Conservation (phyloP, 495 filamentous ascomycete genomes). For the Aspergillus taichungensis region DNA sequence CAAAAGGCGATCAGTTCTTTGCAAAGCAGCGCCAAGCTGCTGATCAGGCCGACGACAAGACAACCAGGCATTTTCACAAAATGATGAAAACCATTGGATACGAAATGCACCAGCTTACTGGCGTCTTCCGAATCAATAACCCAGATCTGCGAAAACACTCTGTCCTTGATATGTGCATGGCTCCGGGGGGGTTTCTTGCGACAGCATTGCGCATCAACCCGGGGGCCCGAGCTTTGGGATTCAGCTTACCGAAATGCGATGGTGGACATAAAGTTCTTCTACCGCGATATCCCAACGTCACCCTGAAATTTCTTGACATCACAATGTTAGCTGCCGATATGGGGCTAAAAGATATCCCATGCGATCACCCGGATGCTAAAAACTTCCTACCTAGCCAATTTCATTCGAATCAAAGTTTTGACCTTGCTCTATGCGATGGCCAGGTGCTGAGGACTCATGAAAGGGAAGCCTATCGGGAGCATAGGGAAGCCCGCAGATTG, state of each 20-base stretch:
- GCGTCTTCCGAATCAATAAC: conserved; percentile 7
- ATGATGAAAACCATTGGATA: conserved; percentile 27
- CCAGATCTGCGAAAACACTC: not conserved
- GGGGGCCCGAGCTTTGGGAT: conserved; percentile 23
- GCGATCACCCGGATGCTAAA: conserved; percentile 30
- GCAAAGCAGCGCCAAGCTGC: conserved; percentile 22
- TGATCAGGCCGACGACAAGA: conserved; percentile 17
- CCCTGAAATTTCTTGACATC: conserved; percentile 36
- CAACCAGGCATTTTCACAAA: conserved; percentile 15
- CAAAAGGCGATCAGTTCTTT: conserved; percentile 33
- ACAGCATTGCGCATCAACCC: conserved; percentile 28
- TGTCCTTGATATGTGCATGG: conserved; percentile 50
- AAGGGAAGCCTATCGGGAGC: conserved; percentile 32
- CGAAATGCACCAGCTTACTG: conserved; percentile 17
- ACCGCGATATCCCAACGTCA: conserved; percentile 2
- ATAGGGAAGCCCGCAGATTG: conserved; percentile 33
- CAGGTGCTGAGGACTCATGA: conserved; percentile 43
- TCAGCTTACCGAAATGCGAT: conserved; percentile 30
- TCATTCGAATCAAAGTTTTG: conserved; percentile 23
- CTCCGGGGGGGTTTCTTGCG: conserved; percentile 44
- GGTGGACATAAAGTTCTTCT: conserved; percentile 40
- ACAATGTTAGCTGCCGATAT: conserved; percentile 48
- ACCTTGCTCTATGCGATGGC: conserved; percentile 51
- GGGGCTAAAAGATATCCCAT: conserved; percentile 31
- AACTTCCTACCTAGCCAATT: conserved; percentile 27